Conservation (phyloP, 257 asterid species). For the Paulownia fortunei region DNA sequence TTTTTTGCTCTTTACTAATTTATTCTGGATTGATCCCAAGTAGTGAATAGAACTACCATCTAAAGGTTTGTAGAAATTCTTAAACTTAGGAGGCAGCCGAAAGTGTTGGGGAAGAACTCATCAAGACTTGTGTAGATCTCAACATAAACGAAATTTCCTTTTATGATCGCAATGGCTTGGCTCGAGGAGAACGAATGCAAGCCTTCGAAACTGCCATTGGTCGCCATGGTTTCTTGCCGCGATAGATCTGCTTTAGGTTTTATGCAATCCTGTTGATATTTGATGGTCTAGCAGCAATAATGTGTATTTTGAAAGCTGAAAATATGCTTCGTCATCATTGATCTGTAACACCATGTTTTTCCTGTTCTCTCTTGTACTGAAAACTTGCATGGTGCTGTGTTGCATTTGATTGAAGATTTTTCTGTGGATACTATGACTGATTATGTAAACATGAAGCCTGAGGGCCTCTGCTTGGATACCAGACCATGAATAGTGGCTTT, state of each 20-base stretch:
- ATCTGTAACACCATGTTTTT: constrained; percentile 6
- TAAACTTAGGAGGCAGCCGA: constrained; percentile 76
- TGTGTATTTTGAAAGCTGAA: not conserved
- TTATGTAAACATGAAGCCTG: no score
- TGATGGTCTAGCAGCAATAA: not conserved
- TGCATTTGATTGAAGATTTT: no score
- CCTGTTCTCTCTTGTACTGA: not conserved
- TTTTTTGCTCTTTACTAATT: not conserved
- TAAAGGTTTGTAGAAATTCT: constrained; percentile 9
- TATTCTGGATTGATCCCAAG: not conserved
- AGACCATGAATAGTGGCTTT: no score
- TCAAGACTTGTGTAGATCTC: constrained; percentile 77
- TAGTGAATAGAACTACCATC: not conserved
- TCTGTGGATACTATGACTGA: no score
- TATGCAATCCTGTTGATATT: not conserved
- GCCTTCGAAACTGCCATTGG: constrained; percentile 82
- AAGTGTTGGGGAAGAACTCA: constrained; percentile 80
- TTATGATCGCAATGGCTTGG: constrained; percentile 88
- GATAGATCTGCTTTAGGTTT: constrained; percentile 40
- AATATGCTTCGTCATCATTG: constrained; percentile 9
- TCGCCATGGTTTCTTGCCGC: constrained; percentile 76
- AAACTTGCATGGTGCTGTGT: not conserved
- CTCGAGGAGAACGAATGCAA: constrained; percentile 75
- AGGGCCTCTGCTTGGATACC: no score
- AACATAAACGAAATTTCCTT: constrained; percentile 67